Conservation (phyloP, 176 grass and related monocot genomes). For the Carex pumila region DNA sequence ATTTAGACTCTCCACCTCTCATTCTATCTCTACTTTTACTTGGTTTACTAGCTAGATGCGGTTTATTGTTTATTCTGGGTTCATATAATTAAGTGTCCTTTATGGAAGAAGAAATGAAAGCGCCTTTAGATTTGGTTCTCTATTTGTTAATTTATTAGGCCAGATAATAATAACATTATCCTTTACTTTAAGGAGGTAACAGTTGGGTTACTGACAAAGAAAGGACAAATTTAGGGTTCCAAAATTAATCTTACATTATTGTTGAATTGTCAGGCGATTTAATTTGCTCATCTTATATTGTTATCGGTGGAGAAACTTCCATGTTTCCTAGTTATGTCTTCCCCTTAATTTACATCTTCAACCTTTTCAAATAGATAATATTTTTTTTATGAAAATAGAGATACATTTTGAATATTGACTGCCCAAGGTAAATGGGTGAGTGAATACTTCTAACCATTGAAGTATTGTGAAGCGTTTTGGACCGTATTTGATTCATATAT, state of each 20-base stretch:
- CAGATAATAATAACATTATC: slow-evolving; percentile 23
- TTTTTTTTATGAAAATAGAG: neutral
- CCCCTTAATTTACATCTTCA: neutral
- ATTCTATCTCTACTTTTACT: neutral
- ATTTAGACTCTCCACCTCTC: slow-evolving; percentile 17
- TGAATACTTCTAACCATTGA: neutral
- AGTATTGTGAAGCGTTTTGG: neutral
- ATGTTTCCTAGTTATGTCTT: neutral
- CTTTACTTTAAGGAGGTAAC: neutral
- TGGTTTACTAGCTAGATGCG: neutral
- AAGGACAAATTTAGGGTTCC: slow-evolving; percentile 24
- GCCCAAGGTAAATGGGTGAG: neutral
- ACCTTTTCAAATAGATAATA: neutral
- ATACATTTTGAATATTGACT: neutral
- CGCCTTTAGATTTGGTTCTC: slow-evolving; percentile 12
- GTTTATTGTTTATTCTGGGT: no score
- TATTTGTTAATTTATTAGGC: slow-evolving; percentile 6
- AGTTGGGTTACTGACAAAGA: neutral
- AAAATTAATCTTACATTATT: slow-evolving; percentile 14
- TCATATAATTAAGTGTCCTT: neutral
- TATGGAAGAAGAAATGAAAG: neutral
- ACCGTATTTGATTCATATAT: neutral
- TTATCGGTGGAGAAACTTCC: neutral
- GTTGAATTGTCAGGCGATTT: neutral
- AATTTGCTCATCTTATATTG: neutral